These are phyloP conservation scores for Aspergillus caelatus DNA, from an alignment of 2,329 filamentous ascomycete genomes.

Conservation along the genomic window DNA sequence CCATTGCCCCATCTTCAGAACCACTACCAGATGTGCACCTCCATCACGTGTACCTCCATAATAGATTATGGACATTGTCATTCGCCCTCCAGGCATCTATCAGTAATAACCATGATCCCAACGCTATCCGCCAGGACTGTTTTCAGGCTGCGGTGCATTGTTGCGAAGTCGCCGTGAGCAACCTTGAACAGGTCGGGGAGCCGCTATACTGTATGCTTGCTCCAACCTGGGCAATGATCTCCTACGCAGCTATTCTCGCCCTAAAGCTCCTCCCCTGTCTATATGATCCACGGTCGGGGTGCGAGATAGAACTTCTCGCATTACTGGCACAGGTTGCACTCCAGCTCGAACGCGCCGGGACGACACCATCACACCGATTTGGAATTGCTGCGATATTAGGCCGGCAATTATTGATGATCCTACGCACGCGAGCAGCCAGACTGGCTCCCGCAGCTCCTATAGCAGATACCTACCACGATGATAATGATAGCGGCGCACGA, in stretches of 20 bases:
- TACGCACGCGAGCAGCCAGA: constrained; percentile 24
- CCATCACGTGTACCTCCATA: constrained; percentile 31
- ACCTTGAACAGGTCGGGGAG: constrained; percentile 28
- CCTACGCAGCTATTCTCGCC: constrained; percentile 31
- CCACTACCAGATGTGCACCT: constrained; percentile 23
- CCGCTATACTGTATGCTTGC: constrained; percentile 35
- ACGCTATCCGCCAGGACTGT: constrained; percentile 30
- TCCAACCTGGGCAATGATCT: constrained; percentile 38
- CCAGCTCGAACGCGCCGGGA: constrained; percentile 30
- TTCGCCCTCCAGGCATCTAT: constrained; percentile 25
- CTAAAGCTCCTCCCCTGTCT: constrained; percentile 28
- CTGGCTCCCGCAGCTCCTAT: neutral
- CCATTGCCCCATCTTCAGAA: constrained; percentile 15
- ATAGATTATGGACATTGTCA: constrained; percentile 32
- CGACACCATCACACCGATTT: constrained; percentile 31
- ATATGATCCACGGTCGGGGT: constrained; percentile 19
- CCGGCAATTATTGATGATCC: constrained; percentile 31
- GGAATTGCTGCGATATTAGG: constrained; percentile 34
- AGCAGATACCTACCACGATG: neutral
- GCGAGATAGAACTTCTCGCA: constrained; percentile 30
- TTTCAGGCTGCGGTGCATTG: constrained; percentile 31
- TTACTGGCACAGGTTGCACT: constrained; percentile 30
- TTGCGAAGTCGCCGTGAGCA: constrained; percentile 31
- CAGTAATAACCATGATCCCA: constrained; percentile 9
- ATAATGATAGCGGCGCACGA: neutral